Conservation (phyloP, 345 rosid genomes). For the Lepidium sativum region DNA sequence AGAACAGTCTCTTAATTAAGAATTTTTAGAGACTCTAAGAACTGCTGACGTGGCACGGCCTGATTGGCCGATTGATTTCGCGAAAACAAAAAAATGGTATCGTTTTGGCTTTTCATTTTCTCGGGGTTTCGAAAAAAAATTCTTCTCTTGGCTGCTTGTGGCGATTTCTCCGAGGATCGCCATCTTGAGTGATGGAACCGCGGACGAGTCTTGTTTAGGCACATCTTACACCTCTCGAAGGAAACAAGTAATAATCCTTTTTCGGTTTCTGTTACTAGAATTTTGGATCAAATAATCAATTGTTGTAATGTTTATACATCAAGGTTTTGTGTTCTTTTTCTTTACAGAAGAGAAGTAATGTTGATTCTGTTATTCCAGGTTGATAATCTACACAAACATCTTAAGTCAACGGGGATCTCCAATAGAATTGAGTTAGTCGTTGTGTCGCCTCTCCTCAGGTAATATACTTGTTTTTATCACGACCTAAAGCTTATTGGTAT, state of each 20-base stretch:
- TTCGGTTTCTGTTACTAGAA: not conserved
- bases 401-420: constrained; percentile 37
- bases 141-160: too few relatives aligned
- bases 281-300: not conserved
- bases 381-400: constrained; percentile 59
- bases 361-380: constrained; percentile 34
- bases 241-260: constrained; percentile 49
- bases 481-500: not conserved
- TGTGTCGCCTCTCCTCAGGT: constrained; percentile 64
- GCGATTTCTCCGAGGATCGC: too few relatives aligned
- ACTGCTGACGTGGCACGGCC: too few relatives aligned
- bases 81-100: too few relatives aligned
- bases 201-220: too few relatives aligned
- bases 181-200: too few relatives aligned
- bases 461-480: not conserved
- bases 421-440: constrained; percentile 55
- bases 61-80: too few relatives aligned
- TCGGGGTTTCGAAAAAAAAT: too few relatives aligned
- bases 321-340: not conserved
- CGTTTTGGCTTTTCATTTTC: too few relatives aligned
- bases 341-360: not conserved
- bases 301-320: not conserved
- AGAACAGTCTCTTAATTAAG: too few relatives aligned
- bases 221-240: constrained; percentile 75
- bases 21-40: too few relatives aligned